phyloP scores from a whole-genome alignment of 1,284 basidiomycete species.

The Apiotrichum veenhuisii region DNA sequence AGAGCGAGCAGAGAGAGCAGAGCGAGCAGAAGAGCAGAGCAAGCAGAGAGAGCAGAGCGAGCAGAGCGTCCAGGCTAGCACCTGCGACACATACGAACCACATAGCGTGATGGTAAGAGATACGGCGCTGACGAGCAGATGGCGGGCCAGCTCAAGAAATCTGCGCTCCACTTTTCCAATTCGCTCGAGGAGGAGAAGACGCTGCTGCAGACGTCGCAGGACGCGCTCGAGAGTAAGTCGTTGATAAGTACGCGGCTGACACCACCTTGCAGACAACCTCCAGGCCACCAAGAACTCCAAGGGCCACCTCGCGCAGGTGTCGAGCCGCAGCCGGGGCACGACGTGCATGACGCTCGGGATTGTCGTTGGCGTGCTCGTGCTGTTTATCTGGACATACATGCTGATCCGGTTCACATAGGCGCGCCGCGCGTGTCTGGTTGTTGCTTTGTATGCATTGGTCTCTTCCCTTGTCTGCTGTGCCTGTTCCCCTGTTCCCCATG shows the following conservation, averaged over 20 bases:
- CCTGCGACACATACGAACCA: too few relatives aligned
- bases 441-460: neutral
- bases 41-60: too few relatives aligned
- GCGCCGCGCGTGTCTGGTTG: neutral
- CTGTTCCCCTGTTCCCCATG: too few relatives aligned
- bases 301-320: constrained; percentile 40
- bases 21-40: too few relatives aligned
- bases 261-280: constrained; percentile 39
- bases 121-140: constrained; percentile 36
- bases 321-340: constrained; percentile 43
- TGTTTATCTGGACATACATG: constrained; percentile 51
- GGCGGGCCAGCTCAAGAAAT: constrained; percentile 49
- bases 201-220: constrained; percentile 41
- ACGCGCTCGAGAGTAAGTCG: constrained; percentile 46
- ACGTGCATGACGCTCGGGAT: constrained; percentile 49
- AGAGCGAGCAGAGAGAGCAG: too few relatives aligned
- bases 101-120: too few relatives aligned
- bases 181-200: constrained; percentile 49
- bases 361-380: constrained; percentile 41
- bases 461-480: neutral
- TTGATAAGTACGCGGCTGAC: neutral
- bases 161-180: constrained; percentile 48
- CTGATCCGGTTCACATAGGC: constrained; percentile 47
- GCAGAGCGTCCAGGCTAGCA: too few relatives aligned
- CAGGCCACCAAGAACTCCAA: constrained; percentile 39